Percentiles rank a stretch among this genome's conserved stretches.
Evolutionary conservation across 225 moss, liverwort and hornwort genomes (phyloP).

Genomic region (Ulota crispa): DNA sequence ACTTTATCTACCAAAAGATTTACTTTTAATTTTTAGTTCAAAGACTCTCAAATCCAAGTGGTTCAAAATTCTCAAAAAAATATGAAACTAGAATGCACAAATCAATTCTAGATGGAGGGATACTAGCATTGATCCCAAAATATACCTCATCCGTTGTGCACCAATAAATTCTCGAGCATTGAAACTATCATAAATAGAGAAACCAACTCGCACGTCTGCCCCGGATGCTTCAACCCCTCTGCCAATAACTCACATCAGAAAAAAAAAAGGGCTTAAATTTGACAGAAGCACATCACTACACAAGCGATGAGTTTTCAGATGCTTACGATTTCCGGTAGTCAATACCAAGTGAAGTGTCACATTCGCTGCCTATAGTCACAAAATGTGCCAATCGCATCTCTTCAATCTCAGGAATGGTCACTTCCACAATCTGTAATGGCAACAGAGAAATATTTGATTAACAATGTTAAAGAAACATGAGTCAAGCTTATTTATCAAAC

Average conservation of each 20-base stretch:
- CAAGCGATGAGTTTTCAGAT: background rate
- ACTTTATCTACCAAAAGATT: no score
- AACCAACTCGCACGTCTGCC: conserved; percentile 84
- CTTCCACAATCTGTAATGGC: conserved; percentile 65
- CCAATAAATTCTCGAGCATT: conserved; percentile 66
- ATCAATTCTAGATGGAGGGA: no score
- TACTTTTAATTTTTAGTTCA: no score
- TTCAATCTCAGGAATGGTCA: conserved; percentile 89
- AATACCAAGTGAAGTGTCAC: conserved; percentile 58
- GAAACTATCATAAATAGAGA: conserved; percentile 68
- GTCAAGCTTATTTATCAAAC: background rate
- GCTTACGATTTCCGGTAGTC: conserved; percentile 68
- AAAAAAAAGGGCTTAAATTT: background rate
- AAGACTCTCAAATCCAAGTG: no score
- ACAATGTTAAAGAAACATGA: background rate
- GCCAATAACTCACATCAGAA: conserved; percentile 3
- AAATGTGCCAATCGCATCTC: conserved; percentile 95
- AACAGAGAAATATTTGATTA: background rate
- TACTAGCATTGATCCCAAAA: background rate
- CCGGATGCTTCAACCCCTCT: conserved; percentile 73
- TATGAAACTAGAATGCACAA: no score
- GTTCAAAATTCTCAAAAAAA: no score
- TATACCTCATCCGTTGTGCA: conserved; percentile 85
- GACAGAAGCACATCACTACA: background rate
- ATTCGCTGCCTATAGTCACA: conserved; percentile 88